Conservation (phyloP, 2,329 filamentous ascomycete genomes). For the Incumbomyces delicatus region DNA sequence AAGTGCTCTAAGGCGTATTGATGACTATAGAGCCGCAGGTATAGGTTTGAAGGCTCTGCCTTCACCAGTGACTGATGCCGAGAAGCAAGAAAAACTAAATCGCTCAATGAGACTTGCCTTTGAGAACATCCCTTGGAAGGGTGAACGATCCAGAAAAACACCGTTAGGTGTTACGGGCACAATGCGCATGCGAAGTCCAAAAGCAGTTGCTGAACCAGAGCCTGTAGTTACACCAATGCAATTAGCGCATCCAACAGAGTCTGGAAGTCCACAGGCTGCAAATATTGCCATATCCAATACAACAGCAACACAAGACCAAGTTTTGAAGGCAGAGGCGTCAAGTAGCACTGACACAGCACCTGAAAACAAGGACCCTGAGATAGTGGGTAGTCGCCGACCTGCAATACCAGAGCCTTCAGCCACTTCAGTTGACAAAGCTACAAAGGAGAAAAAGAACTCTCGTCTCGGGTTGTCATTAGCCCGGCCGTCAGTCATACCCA, state of each 20-base stretch:
- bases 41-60: neutral
- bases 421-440: neutral
- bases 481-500: neutral
- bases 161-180: slow-evolving; percentile 1
- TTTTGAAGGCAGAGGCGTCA: neutral
- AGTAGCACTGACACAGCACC: neutral
- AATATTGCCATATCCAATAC: neutral
- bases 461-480: neutral
- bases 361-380: neutral
- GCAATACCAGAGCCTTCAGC: neutral
- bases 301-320: neutral
- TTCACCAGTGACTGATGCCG: neutral
- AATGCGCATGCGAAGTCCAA: slow-evolving; percentile 7
- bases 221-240: slow-evolving; percentile 2
- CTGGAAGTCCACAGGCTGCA: neutral
- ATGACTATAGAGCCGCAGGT: neutral
- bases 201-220: neutral
- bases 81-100: slow-evolving; percentile 6
- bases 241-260: neutral
- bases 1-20: slow-evolving; percentile 8
- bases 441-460: neutral
- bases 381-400: neutral
- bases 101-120: slow-evolving; percentile 3
- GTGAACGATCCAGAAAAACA: slow-evolving; percentile 2
- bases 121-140: slow-evolving; percentile 6